phyloP scores from a whole-genome alignment of 129 eudicot genomes.

The Escallonia herrerae region DNA sequence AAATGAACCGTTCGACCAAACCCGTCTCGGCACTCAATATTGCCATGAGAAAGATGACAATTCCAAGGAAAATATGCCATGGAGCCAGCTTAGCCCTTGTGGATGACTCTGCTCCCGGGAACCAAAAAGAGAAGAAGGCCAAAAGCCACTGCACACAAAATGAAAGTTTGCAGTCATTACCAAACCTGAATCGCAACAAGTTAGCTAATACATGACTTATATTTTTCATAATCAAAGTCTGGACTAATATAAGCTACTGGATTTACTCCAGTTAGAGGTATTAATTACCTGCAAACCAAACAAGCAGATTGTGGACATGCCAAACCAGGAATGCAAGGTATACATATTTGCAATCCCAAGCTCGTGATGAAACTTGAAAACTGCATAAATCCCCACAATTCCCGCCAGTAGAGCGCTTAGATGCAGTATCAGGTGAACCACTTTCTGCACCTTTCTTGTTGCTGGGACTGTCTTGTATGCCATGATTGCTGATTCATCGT shows the following conservation, averaged over 20 bases:
- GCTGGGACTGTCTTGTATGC: constrained; percentile 51
- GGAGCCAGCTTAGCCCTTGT: constrained; percentile 45
- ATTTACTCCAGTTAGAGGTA: background rate
- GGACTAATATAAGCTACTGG: no score
- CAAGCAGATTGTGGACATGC: constrained; percentile 52
- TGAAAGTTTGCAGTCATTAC: background rate
- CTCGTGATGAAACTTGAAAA: constrained; percentile 60
- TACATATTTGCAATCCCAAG: constrained; percentile 38
- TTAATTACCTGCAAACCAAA: constrained; percentile 70
- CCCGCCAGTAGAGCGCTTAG: constrained; percentile 50
- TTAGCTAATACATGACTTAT: no score
- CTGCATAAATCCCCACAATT: constrained; percentile 54
- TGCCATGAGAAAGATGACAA: constrained; percentile 46
- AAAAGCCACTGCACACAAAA: constrained; percentile 42
- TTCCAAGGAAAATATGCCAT: constrained; percentile 58
- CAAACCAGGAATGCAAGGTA: constrained; percentile 79
- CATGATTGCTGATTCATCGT: constrained; percentile 45
- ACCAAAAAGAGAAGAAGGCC: constrained; percentile 47
- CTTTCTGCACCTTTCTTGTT: constrained; percentile 31
- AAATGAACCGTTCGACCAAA: constrained; percentile 36
- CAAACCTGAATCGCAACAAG: background rate
- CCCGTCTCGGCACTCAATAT: constrained; percentile 51
- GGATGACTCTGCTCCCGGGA: constrained; percentile 31
- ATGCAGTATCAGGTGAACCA: constrained; percentile 41
- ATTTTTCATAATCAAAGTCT: background rate